Evolutionary conservation across 228 moss, liverwort and hornwort species (phyloP), one percentile per base, ranked within the genome.

Genomic region (Sphagnum magellanicum): DNA sequence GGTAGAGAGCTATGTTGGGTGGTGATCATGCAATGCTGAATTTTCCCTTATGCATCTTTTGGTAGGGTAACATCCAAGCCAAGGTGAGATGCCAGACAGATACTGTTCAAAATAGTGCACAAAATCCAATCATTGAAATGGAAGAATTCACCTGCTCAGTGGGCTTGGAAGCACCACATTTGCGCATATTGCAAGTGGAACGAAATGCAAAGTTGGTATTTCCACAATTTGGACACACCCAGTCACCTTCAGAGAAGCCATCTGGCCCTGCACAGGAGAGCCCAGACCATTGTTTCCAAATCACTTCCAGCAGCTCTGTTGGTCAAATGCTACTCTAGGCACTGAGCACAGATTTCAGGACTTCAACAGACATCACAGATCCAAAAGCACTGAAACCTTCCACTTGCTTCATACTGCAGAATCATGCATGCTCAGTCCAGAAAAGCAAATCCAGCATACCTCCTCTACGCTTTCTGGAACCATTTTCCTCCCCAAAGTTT

Each of bases 171-270:
- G 98, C 87, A 72, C 98, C 98, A 67, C 98, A 98, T 76, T 98
- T 98, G 50, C 98, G 85, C 98, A 98, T 98, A 70, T 98, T 98
- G 76, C 98, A 98, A 52, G 98, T 98, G 53, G 98, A 94, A 70
- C 98, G 85, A 55, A 98, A 98, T n/a, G 98, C 98, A 70, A 98
- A 98, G 68, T 98, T 98, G 46, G 98, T 94, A 57, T 98, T 98
- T 13, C 98, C 98, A 88, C 98, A 98, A 70, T 98, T 98, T 0
- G 90, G 94, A 76, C 98, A 98, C 51, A 94, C 82, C 98, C 98
- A 98, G 68, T 98, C 98, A 70, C 98, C 98, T 68, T 98, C 98
- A 4, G 98, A 98, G 72, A 94, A 89, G 48, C 94, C 92, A 84
- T 98, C 98, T 48, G 98, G 94, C 70, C 94, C 94, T 93, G 80